phyloP scores from a whole-genome alignment of 2,329 filamentous ascomycete genomes.

The Microthyrium microscopicum region DNA sequence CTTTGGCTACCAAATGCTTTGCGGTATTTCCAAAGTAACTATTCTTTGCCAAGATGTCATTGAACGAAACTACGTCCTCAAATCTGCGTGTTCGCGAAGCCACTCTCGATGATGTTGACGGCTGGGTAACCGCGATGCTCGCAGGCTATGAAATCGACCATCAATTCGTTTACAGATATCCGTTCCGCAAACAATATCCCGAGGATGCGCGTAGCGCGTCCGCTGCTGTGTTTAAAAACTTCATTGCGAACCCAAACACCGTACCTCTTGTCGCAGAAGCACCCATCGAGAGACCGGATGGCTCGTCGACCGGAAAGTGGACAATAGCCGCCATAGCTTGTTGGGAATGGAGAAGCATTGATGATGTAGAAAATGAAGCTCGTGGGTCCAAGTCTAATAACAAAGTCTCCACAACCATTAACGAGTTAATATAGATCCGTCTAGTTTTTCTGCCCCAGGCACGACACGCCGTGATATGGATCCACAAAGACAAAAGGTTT shows the following conservation, averaged over 20 bases:
- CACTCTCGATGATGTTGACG: conserved; percentile 53
- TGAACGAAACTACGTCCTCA: background rate
- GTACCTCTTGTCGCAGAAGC: background rate
- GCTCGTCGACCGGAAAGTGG: background rate
- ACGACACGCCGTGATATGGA: background rate
- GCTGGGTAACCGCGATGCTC: conserved; percentile 83
- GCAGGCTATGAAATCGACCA: conserved; percentile 41
- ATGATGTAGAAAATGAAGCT: background rate
- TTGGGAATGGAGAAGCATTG: conserved; percentile 1
- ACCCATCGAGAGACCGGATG: background rate
- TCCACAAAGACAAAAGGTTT: background rate
- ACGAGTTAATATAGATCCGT: background rate
- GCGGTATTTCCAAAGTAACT: no score
- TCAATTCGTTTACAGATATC: conserved; percentile 1
- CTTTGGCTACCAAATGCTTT: no score
- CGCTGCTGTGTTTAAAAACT: background rate
- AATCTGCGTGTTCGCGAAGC: background rate
- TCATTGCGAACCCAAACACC: background rate
- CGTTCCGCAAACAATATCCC: background rate
- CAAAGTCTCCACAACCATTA: background rate
- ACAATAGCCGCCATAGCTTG: background rate
- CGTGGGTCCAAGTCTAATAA: background rate
- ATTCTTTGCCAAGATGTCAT: no score
- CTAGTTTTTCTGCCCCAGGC: background rate
- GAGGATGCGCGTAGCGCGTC: background rate